Evolutionary conservation across 2,329 filamentous ascomycete species (phyloP).

Genomic region (Fusarium sp.): DNA sequence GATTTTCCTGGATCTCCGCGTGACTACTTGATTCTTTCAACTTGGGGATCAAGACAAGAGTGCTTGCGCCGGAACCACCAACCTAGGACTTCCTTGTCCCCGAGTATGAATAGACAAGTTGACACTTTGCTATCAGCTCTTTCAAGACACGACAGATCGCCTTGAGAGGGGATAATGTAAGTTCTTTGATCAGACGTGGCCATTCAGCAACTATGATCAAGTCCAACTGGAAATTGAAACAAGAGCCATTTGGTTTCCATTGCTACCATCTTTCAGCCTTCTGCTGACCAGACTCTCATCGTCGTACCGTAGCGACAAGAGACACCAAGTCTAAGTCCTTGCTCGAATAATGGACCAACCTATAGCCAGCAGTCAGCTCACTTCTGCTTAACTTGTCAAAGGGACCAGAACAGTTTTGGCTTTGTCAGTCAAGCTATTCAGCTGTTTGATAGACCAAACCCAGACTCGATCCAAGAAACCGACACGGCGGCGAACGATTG

Average conservation of each 20-base stretch:
- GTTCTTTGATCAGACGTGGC: background rate
- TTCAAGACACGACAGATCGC: background rate
- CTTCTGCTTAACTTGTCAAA: background rate
- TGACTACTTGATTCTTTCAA: background rate
- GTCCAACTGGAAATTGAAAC: background rate
- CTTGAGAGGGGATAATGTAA: background rate
- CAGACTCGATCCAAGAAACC: background rate
- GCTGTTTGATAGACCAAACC: background rate
- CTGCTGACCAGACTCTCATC: background rate
- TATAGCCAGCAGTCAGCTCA: background rate
- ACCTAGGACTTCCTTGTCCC: background rate
- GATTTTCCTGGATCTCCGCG: background rate
- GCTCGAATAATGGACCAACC: background rate
- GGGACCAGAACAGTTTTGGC: background rate
- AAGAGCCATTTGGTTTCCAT: background rate
- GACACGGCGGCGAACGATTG: constrained; percentile 1
- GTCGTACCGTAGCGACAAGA: too few species aligned
- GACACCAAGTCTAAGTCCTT: background rate
- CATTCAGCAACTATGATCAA: background rate
- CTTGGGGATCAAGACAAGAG: background rate
- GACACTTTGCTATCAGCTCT: background rate
- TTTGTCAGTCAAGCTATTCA: too few species aligned
- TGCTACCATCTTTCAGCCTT: background rate
- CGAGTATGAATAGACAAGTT: background rate
- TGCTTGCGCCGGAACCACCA: background rate